Percentiles rank a stretch among this genome's conserved stretches.
Evolutionary conservation across 2,329 filamentous ascomycete species (phyloP).

Genomic region (Fusarium fracticaudum): DNA sequence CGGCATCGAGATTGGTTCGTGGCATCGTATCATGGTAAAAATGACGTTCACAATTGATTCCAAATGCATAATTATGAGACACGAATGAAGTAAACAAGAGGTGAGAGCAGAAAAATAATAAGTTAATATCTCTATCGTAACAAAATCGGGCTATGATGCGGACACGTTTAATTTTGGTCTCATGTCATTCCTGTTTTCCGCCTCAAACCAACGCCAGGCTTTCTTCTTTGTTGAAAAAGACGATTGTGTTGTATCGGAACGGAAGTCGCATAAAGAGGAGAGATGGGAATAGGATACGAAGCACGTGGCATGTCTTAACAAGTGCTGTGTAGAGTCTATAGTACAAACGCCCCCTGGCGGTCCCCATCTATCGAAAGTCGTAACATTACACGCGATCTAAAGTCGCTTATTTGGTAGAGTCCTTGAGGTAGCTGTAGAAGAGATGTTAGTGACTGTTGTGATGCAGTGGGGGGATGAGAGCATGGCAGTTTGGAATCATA

Average conservation of each 20-base stretch:
- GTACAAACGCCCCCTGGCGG: conserved; percentile 49
- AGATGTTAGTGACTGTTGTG: conserved; percentile 36
- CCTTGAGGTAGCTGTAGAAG: conserved; percentile 69
- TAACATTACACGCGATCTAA: conserved; percentile 48
- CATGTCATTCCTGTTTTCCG: conserved; percentile 20
- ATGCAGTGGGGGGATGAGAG: background rate
- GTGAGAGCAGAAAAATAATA: conserved; percentile 1
- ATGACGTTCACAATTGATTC: background rate
- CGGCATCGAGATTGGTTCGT: conserved; percentile 10
- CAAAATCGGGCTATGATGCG: conserved; percentile 25
- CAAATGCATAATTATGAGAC: background rate
- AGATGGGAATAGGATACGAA: conserved; percentile 47
- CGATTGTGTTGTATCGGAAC: conserved; percentile 16
- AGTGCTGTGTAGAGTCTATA: conserved; percentile 50
- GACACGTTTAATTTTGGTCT: conserved; percentile 15
- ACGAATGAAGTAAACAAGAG: background rate
- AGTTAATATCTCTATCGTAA: conserved; percentile 11
- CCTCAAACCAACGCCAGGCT: conserved; percentile 37
- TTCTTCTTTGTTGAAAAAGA: conserved; percentile 12
- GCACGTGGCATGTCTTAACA: conserved; percentile 45
- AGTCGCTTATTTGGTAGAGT: conserved; percentile 72
- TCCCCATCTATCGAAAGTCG: conserved; percentile 50
- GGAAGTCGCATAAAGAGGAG: conserved; percentile 47
- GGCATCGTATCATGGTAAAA: conserved; percentile 1
- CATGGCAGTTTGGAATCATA: background rate